Evolutionary conservation across 2,329 filamentous ascomycete genomes (phyloP), one percentile per base, ranked within the genome.

Genomic region (Eutypa lata): DNA sequence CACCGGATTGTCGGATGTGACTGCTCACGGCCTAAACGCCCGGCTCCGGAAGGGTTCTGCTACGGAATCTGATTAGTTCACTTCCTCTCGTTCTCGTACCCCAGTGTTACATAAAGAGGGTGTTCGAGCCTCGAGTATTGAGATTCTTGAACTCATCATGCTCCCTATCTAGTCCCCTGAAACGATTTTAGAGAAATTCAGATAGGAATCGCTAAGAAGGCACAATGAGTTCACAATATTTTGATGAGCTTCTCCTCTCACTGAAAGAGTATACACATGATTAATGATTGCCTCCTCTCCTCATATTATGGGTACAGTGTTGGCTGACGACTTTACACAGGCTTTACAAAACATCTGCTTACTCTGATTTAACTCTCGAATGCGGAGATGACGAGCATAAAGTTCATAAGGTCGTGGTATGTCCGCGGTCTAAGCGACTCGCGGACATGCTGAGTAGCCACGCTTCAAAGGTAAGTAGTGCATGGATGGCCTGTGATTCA

Each of bases 341-440:
- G 37, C 54, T 58, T 24, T 52, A 52, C 40, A 22, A 49, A 1
- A 53, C 51, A 14, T 55, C 53, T n/a, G 42, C 31, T 3, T 59
- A 54, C 46, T 45, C 50, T 7, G 55, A 59, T 19, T 43, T 59
- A 2, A 49, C 43, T 14, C 52, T 59, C 19, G 38, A 37, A 3
- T 57, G 55, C 19, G 57, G 55, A 18, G 50, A 54, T 26, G 51
- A 54, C 16, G 19, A 51, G 16, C 52, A 59, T 48, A 49, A 28
- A 16, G 55, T 57, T 16, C 57, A 59, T 49, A 51, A 54, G 51
- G 55, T 51, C 26, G 49, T 57, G 14, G 53, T 59, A 16, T 57
- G 48, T 38, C 49, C 56, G 28, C 51, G 49, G 14, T 55, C 55
- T 13, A 40, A 49, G 21, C 35, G 33, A 14, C 38, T 57, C 11